These are phyloP conservation scores for Aspergillus bridgeri DNA, from an alignment of 495 filamentous ascomycete species.

Conservation along the genomic window DNA sequence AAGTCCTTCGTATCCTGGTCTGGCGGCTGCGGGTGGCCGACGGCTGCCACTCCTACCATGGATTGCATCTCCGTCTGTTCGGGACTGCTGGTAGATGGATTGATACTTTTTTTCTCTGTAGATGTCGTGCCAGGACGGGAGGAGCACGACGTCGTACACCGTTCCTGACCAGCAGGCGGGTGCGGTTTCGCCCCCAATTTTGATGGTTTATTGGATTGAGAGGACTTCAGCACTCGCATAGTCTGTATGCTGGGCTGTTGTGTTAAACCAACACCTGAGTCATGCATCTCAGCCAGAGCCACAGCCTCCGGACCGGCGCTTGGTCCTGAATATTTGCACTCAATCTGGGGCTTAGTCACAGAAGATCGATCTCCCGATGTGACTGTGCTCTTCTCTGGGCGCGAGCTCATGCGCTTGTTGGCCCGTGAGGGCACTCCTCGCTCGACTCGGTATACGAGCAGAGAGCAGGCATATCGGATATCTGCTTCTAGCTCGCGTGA, in stretches of 20 bases:
- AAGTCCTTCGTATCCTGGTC: constrained; percentile 15
- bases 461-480: constrained; percentile 17
- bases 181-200: background rate
- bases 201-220: constrained; percentile 10
- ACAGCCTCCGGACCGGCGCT: constrained; percentile 7
- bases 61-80: constrained; percentile 6
- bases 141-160: constrained; percentile 14
- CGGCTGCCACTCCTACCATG: background rate
- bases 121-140: constrained; percentile 5
- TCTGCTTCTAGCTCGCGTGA: constrained; percentile 14
- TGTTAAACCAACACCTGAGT: constrained; percentile 20
- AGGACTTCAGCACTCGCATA: constrained; percentile 11
- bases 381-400: background rate
- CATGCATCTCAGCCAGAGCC: constrained; percentile 12
- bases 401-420: background rate
- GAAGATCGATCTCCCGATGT: background rate
- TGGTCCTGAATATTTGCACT: constrained; percentile 10
- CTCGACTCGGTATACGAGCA: constrained; percentile 23
- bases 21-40: constrained; percentile 2
- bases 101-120: background rate
- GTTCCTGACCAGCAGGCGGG: constrained; percentile 7
- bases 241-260: constrained; percentile 21
- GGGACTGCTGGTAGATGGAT: constrained; percentile 3
- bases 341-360: constrained; percentile 5
- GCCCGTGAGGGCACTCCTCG: constrained; percentile 13